Evolutionary conservation across 179 eudicot species (phyloP).

Genomic region (Gypsophila paniculata): DNA sequence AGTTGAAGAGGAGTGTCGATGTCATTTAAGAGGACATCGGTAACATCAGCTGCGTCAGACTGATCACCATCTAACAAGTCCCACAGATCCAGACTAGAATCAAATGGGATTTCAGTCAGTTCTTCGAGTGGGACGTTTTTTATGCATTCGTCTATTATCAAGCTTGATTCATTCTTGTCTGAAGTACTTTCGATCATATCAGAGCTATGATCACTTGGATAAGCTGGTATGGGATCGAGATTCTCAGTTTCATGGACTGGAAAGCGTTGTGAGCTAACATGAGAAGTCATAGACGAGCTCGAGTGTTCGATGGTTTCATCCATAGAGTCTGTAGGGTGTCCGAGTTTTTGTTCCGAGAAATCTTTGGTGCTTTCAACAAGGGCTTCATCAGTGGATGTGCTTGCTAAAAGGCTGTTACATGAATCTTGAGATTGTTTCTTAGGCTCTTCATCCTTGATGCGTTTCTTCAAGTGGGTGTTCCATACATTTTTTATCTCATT

Average conservation of each 20-base stretch:
- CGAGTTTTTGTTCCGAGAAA: not conserved
- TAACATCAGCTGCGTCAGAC: slow-evolving; percentile 18
- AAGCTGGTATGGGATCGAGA: not conserved
- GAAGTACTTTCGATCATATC: not conserved
- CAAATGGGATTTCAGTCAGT: slow-evolving; percentile 41
- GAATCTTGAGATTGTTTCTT: not conserved
- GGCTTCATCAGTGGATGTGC: slow-evolving; percentile 9
- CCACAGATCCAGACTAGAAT: slow-evolving; percentile 48
- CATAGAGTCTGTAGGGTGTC: slow-evolving; percentile 14
- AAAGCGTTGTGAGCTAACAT: slow-evolving; percentile 14
- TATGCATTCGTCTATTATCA: not conserved
- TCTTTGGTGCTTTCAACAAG: slow-evolving; percentile 15
- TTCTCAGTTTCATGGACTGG: slow-evolving; percentile 4
- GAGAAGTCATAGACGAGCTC: slow-evolving; percentile 23
- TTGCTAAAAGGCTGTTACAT: not conserved
- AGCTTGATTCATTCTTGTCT: slow-evolving; percentile 2
- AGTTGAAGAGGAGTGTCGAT: slow-evolving; percentile 14
- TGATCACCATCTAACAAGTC: slow-evolving; percentile 28
- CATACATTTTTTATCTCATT: slow-evolving; percentile 86
- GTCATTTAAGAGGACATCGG: slow-evolving; percentile 23
- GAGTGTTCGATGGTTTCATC: slow-evolving; percentile 18
- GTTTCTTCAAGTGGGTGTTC: slow-evolving; percentile 82
- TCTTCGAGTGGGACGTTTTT: slow-evolving; percentile 12
- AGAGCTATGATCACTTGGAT: not conserved
- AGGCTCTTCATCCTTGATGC: slow-evolving; percentile 24